A percentile compares a stretch with the other conserved stretches of the same genome.
Conservation (phyloP, 2,329 filamentous ascomycete genomes). For the Colletotrichum tamarilloi region DNA sequence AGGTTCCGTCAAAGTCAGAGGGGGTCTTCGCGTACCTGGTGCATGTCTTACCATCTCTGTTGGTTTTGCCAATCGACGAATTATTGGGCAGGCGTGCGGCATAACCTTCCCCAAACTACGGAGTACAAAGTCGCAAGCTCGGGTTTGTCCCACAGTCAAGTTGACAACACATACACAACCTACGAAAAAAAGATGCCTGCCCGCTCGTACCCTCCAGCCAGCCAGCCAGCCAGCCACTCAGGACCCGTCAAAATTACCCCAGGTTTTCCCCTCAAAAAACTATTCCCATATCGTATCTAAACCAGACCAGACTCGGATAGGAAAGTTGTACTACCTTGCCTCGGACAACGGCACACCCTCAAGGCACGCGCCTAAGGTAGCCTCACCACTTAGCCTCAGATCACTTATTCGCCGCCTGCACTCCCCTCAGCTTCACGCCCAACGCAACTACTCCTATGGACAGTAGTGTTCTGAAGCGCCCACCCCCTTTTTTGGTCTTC, state of each 20-base stretch:
- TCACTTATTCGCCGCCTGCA: too few species aligned
- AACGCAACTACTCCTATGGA: too few species aligned
- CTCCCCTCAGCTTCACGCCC: too few species aligned
- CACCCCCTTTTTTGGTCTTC: background rate
- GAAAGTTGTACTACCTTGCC: background rate
- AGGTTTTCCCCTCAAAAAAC: constrained; percentile 23
- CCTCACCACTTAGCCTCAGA: too few species aligned
- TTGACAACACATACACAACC: background rate
- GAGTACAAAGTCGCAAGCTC: background rate
- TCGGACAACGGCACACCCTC: background rate
- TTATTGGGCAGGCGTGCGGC: background rate
- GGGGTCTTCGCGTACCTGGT: background rate
- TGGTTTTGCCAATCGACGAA: background rate
- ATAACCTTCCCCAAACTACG: too few species aligned
- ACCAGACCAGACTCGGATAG: background rate
- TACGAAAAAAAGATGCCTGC: background rate
- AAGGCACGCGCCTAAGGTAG: background rate
- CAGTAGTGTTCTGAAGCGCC: too few species aligned
- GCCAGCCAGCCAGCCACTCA: constrained; percentile 9
- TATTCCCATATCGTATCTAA: background rate
- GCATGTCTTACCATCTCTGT: background rate
- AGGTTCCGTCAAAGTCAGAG: background rate
- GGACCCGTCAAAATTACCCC: constrained; percentile 20
- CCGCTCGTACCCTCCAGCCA: too few species aligned
- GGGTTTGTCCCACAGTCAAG: background rate